Evolutionary conservation across 176 grass and related monocot genomes (phyloP), one percentile per base, ranked within the genome.

Genomic region (Bothriochloa decipiens): DNA sequence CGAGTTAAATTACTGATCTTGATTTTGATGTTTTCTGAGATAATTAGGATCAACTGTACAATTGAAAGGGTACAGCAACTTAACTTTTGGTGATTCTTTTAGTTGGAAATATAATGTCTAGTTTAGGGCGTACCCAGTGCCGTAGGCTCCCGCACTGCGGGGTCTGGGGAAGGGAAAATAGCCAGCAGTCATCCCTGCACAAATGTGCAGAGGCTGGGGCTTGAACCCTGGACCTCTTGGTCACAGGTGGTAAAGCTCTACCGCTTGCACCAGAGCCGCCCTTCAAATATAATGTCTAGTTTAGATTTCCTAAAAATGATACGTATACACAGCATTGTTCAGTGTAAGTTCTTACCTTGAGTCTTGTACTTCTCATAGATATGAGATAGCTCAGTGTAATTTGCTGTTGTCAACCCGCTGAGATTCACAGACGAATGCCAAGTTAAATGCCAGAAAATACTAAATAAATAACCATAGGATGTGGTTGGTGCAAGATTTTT

Each of bases 291-390:
- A 66, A 5, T 36, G 74, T 13, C 5, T 41, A 37, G 39, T 77
- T 4, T 81, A 47, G 12, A 57, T 74, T 81, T 32, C 8, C 17
- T 23, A 71, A 71, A 86, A 78, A 4, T 62, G 26, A 85, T n/a
- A 75, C 64, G 64, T 62, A 45, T 74, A 14, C 2, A 75, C 67
- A 40, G 3, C 57, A 52, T 61, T 27, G 26, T 68, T 22, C 71
- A 75, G 10, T 74, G 22, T 25, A 64, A 70, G 81, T 70, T 52
- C 16, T 4, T 91, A 99, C 96, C 96, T 94, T 99, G 93, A 83
- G 91, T 77, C 62, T 99, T 99, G 89, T 99, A 99, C 88, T 99
- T 99, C 79, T 99, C 96, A 70, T 99, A 94, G 35, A 99, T 81
- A 86, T 99, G 96, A 68, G 96, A 99, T 42, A 99, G 75, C 43